Conservation (phyloP, 176 grass and related monocot species). For the Oryza australiensis region DNA sequence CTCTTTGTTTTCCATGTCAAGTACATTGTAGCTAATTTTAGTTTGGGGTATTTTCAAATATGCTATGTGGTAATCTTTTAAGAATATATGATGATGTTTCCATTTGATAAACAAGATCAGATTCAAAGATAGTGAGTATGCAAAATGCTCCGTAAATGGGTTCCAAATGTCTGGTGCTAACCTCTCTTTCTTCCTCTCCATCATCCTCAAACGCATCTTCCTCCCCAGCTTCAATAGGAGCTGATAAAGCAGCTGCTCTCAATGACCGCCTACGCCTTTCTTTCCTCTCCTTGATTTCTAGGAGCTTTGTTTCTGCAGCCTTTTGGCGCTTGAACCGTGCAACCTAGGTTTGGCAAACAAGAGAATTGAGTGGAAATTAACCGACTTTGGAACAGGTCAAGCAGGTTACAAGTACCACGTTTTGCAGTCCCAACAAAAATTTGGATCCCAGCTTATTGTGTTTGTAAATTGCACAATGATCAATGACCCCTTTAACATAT, state of each 20-base stretch:
- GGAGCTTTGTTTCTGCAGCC: conserved; percentile 76
- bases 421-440: not conserved
- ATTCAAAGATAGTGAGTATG: not conserved
- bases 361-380: not conserved
- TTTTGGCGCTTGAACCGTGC: conserved; percentile 71
- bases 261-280: conserved; percentile 71
- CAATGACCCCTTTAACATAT: not conserved
- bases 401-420: not conserved
- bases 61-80: not conserved
- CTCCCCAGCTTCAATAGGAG: conserved; percentile 63
- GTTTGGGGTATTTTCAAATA: not conserved
- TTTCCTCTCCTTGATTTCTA: conserved; percentile 86
- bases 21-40: not conserved
- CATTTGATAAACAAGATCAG: not conserved
- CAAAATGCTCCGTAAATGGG: not conserved
- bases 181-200: conserved; percentile 96
- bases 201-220: conserved; percentile 80
- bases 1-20: not conserved
- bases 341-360: conserved; percentile 45
- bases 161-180: conserved; percentile 33
- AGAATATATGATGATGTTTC: not conserved
- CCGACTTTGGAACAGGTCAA: not conserved
- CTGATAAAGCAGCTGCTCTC: conserved; percentile 68
- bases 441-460: not conserved
- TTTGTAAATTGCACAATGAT: not conserved